Conservation (phyloP, 192 early-diverging fungal genomes). For the Backusella liffmaniae region DNA sequence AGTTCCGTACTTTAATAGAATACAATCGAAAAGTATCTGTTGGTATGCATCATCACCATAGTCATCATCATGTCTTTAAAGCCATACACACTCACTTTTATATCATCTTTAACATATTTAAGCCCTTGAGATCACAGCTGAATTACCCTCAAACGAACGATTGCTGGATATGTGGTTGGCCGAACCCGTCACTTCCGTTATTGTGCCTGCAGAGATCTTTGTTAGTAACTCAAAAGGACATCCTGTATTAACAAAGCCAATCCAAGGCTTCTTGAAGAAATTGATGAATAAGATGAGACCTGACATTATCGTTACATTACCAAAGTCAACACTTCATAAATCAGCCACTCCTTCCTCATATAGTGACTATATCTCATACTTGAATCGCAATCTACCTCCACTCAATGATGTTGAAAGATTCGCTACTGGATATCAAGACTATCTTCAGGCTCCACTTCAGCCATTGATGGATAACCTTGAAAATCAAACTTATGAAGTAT, state of each 20-base stretch:
- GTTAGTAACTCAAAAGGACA: constrained; percentile 78
- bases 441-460: constrained; percentile 78
- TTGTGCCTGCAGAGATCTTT: constrained; percentile 75
- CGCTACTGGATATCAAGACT: constrained; percentile 88
- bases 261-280: constrained; percentile 67
- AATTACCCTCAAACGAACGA: constrained; percentile 47
- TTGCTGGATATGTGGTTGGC: constrained; percentile 74
- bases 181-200: constrained; percentile 81
- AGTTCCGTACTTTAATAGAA: constrained; percentile 67
- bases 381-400: constrained; percentile 62
- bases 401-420: constrained; percentile 67
- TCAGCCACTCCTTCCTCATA: constrained; percentile 55
- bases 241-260: constrained; percentile 83
- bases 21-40: constrained; percentile 56
- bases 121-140: constrained; percentile 56
- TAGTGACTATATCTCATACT: constrained; percentile 77
- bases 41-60: neutral
- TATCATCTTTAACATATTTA: neutral
- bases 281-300: constrained; percentile 40
- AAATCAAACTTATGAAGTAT: constrained; percentile 91
- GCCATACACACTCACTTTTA: neutral
- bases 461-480: constrained; percentile 96
- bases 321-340: constrained; percentile 21
- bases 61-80: neutral
- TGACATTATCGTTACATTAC: constrained; percentile 25